Evolutionary conservation across 768 basidiomycete genomes (phyloP), one percentile per base, ranked within the genome.

Genomic region (Kwoniella heveanensis): DNA sequence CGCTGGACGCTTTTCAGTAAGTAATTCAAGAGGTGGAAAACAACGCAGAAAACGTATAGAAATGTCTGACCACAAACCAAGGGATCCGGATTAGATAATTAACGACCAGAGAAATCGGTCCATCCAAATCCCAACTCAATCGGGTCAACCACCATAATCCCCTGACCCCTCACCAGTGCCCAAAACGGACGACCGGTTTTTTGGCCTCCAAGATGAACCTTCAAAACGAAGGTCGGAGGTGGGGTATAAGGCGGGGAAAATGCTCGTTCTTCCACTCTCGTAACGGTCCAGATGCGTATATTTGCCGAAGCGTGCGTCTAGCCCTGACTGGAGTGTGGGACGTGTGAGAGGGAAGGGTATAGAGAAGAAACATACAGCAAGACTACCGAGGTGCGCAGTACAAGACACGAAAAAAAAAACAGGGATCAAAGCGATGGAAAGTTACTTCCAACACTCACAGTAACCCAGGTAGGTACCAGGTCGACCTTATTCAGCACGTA

Each of bases 401-500:
- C n/a, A n/a, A n/a, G n/a, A n/a, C n/a, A n/a, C n/a, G n/a, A n/a
- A n/a, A n/a, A n/a, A n/a, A n/a, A n/a, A n/a, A n/a, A n/a, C n/a
- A n/a, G n/a, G n/a, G n/a, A n/a, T n/a, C n/a, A n/a, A n/a, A n/a
- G n/a, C n/a, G n/a, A n/a, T n/a, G n/a, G n/a, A n/a, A n/a, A n/a
- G n/a, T n/a, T n/a, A n/a, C n/a, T n/a, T n/a, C n/a, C n/a, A n/a
- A 4, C 51, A 84, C 90, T 81, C 80, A 94, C 94, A 9, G 95
- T 97, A 46, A 96, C 95, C 95, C 95, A 99, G 72, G 92, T 96
- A 7, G 95, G 96, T 13, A 99, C 94, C 59, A 99, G 82, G 81
- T 99, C 95, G 77, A 95, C 96, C 83, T 99, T 99, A 84, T 99
- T 99, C 72, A 99, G 87, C 57, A 99, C 85, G 61, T 97, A 87